A percentile compares a stretch with the other conserved stretches of the same genome.
Evolutionary conservation across 2,329 filamentous ascomycete species (phyloP).

Genomic region (Epichloe sp.): DNA sequence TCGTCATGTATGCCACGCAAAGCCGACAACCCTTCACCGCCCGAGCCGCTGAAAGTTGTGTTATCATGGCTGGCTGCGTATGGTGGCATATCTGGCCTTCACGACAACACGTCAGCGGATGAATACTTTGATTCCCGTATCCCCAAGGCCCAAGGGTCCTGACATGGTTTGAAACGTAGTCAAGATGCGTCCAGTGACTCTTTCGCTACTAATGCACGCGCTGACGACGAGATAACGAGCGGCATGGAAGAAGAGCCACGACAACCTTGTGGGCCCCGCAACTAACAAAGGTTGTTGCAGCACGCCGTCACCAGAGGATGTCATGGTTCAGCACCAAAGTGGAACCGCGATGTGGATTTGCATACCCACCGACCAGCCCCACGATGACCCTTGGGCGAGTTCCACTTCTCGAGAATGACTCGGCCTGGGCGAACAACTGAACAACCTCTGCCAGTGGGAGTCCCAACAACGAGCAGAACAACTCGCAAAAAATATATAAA

Average conservation of each 20-base stretch:
- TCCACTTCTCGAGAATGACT: conserved; percentile 4
- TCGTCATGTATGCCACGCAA: neutral
- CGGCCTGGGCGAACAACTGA: neutral
- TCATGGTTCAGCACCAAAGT: conserved; percentile 4
- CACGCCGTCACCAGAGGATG: conserved; percentile 5
- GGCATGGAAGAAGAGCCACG: too few species aligned
- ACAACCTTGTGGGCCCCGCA: neutral
- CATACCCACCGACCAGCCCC: neutral
- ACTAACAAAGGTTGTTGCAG: neutral
- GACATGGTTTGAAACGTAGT: too few species aligned
- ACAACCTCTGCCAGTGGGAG: neutral
- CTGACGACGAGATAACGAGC: too few species aligned
- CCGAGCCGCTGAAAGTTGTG: neutral
- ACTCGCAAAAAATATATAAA: conserved; percentile 14
- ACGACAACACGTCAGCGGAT: too few species aligned
- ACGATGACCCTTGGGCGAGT: neutral
- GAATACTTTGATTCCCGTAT: too few species aligned
- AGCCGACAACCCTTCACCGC: neutral
- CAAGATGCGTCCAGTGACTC: too few species aligned
- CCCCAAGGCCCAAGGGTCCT: too few species aligned
- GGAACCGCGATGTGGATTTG: conserved; percentile 11
- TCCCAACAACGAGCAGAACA: neutral
- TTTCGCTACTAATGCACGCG: too few species aligned
- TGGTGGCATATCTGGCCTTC: too few species aligned
- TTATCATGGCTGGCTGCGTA: neutral